Conservation (phyloP, 2,329 filamentous ascomycete genomes). For the Leptographium procerum region DNA sequence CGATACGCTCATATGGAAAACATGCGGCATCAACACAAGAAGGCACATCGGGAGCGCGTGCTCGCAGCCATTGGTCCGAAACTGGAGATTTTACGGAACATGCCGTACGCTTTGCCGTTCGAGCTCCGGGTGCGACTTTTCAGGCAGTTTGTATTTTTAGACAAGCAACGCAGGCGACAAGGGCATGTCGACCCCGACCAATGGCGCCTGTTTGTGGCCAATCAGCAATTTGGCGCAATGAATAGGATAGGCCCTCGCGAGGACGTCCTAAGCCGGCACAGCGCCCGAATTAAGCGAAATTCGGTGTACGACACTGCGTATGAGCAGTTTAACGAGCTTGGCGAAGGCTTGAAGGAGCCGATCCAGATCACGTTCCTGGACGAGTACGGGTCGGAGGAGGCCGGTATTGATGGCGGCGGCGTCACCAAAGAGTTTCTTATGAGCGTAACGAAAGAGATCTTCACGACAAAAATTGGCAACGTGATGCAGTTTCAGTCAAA, state of each 20-base stretch:
- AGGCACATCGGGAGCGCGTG: conserved; percentile 56
- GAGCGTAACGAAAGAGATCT: conserved; percentile 76
- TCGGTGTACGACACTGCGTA: conserved; percentile 75
- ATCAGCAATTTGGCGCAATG: conserved; percentile 16
- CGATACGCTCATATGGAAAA: conserved; percentile 54
- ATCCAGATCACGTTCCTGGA: conserved; percentile 97
- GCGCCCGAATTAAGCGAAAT: conserved; percentile 68
- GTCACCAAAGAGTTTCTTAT: conserved; percentile 96
- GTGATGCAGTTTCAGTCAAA: conserved; percentile 66
- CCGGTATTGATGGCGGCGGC: conserved; percentile 91
- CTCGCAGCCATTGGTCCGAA: conserved; percentile 74
- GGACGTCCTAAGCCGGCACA: conserved; percentile 46
- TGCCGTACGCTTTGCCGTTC: conserved; percentile 96
- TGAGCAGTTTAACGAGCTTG: conserved; percentile 68
- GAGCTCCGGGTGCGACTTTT: conserved; percentile 86
- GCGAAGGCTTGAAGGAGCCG: conserved; percentile 78
- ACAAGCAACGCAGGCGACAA: conserved; percentile 60
- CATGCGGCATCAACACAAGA: conserved; percentile 52
- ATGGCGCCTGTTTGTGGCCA: conserved; percentile 55
- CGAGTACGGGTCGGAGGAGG: conserved; percentile 73
- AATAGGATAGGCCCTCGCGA: conserved; percentile 11
- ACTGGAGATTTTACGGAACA: conserved; percentile 82
- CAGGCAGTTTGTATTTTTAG: conserved; percentile 76
- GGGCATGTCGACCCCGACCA: conserved; percentile 61
- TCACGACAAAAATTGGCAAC: conserved; percentile 39